Conservation (phyloP, 441 rosid species). For the Jatropha multifida region DNA sequence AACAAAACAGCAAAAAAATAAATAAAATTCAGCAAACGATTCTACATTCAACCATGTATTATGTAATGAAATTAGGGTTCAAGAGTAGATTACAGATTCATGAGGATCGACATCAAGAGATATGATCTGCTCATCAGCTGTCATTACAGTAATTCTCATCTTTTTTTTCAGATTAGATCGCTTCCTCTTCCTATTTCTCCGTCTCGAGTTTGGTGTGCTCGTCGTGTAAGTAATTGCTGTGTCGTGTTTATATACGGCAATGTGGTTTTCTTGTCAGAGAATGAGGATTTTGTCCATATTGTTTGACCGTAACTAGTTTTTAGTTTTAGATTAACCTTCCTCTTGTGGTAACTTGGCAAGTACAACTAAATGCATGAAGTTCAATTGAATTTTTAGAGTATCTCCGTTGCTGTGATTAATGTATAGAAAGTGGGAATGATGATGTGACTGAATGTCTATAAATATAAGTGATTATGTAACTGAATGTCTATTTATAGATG, state of each 20-base stretch:
- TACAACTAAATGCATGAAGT: no score
- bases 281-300: slow-evolving; percentile 1
- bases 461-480: no score
- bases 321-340: no score
- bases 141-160: slow-evolving; percentile 93
- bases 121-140: slow-evolving; percentile 83
- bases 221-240: neutral
- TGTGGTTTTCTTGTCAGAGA: slow-evolving; percentile 7
- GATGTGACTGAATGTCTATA: no score
- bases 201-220: no score
- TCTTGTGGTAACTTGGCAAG: no score
- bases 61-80: slow-evolving; percentile 26
- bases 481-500: no score
- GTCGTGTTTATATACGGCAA: neutral
- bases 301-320: neutral
- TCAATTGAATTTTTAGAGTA: no score
- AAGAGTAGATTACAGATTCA: slow-evolving; percentile 60
- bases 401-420: no score
- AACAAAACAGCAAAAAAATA: slow-evolving; percentile 11
- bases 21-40: neutral
- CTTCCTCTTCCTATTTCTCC: neutral
- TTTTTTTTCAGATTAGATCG: slow-evolving; percentile 7
- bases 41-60: neutral
- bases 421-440: no score
- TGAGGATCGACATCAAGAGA: slow-evolving; percentile 77